Base-by-base conservation (phyloP, 768 basidiomycete species). In the Agaricus blazei region DNA sequence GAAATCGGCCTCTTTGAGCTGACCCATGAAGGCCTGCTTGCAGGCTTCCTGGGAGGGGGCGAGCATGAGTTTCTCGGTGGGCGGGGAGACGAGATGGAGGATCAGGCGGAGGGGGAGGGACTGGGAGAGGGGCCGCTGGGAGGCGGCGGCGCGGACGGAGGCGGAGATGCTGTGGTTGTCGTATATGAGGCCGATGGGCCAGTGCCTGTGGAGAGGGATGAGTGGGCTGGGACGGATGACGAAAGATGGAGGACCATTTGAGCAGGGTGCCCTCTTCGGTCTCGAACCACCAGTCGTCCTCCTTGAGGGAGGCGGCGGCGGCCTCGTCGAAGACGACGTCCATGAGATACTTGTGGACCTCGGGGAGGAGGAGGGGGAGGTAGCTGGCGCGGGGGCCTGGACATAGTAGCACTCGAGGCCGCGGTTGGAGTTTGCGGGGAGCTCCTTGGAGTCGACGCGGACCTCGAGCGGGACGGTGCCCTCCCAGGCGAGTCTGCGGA, bases 261-360 rank as follows among this genome's bases (percentile, higher is more conserved):
- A 95, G 77, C 48, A 90, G 66, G 5, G 78, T 81, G 29, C 91
- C 90, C 60, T 85, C 88, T 51, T 90, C 88, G 59, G 85, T 88
- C 70, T 97, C 93, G 68, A 99, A 97, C 97, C 96, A 98, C 90
- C 96, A 93, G 51, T 95, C 90, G 55, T 91, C 89, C 60, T 94
- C 91, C 65, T 88, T 89, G 57, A 95, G 71, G 9, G 77, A 63
- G 58, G 85, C 85, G 4, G 84, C 84, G 29, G 87, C 85, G 36
- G 82, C 78, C 63, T 96, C 93, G 65, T 97, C 93, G 64, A 98
- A 87, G 11, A 95, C 90, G 52, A 98, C 85, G 60, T 97, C 91
- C 76, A 90, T 85, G 59, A 98, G 78, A 70, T 93, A 93, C 62
- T 85, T 81, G 56, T 87, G 82, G 56, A 99, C 82, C 64, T 97